Percentiles rank a stretch among this genome's conserved stretches.
phyloP scores from a whole-genome alignment of 2,329 filamentous ascomycete species.

The Akanthomyces muscarius region DNA sequence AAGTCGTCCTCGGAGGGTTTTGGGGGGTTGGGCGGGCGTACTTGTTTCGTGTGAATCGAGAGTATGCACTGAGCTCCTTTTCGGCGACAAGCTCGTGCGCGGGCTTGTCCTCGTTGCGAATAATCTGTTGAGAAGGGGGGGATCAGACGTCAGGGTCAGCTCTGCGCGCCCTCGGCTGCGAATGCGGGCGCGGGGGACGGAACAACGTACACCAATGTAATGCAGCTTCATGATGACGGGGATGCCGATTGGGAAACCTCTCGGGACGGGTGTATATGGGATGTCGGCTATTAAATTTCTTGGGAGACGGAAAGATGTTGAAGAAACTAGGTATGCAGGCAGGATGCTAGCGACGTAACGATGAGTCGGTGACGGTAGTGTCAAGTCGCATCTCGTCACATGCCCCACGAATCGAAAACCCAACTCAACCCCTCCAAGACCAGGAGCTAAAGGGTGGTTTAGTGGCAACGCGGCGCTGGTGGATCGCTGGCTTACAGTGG shows the following conservation, averaged over 20 bases:
- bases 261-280: neutral
- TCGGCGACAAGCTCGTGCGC: constrained; percentile 72
- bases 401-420: constrained; percentile 16
- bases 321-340: constrained; percentile 11
- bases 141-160: constrained; percentile 13
- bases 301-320: neutral
- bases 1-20: neutral
- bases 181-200: constrained; percentile 26
- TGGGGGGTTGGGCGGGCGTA: constrained; percentile 35
- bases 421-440: neutral
- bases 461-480: neutral
- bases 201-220: constrained; percentile 72
- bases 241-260: neutral
- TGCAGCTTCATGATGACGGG: constrained; percentile 71
- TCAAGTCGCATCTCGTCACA: constrained; percentile 15
- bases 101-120: constrained; percentile 74
- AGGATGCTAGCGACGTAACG: neutral
- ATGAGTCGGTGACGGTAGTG: constrained; percentile 16
- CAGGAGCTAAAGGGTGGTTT: neutral
- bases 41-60: constrained; percentile 72
- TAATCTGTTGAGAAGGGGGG: constrained; percentile 54
- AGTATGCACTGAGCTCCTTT: constrained; percentile 74
- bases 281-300: neutral
- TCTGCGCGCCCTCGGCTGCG: constrained; percentile 16
- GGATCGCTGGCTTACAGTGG: neutral